phyloP scores from a whole-genome alignment of 2,329 filamentous ascomycete species.

The Fusarium pseudograminearum region DNA sequence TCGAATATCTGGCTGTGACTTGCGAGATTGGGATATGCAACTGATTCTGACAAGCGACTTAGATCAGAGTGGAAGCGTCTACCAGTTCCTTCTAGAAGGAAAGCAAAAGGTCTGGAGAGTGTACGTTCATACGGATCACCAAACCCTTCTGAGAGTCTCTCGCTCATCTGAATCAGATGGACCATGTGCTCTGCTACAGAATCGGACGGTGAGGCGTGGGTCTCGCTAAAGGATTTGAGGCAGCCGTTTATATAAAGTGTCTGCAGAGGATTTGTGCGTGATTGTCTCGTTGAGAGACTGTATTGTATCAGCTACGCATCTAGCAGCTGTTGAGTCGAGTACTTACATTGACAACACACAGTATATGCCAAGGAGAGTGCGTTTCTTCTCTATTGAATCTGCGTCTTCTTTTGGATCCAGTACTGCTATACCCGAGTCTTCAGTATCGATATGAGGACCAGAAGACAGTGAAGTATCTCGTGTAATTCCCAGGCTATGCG shows the following conservation, averaged over 20 bases:
- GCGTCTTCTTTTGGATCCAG: constrained; percentile 33
- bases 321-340: background rate
- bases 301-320: background rate
- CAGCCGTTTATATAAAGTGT: constrained; percentile 52
- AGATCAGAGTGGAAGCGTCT: constrained; percentile 51
- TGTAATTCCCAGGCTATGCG: constrained; percentile 56
- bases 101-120: constrained; percentile 48
- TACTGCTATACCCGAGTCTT: constrained; percentile 24
- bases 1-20: constrained; percentile 38
- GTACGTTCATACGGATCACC: constrained; percentile 49
- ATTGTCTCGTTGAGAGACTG: constrained; percentile 55
- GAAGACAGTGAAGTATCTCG: constrained; percentile 16
- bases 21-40: constrained; percentile 31
- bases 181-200: constrained; percentile 52
- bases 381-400: constrained; percentile 54
- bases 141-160: constrained; percentile 52
- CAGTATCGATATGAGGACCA: constrained; percentile 16
- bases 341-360: constrained; percentile 56
- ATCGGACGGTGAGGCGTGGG: constrained; percentile 48
- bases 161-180: constrained; percentile 53
- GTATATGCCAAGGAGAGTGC: constrained; percentile 55
- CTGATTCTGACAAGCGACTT: constrained; percentile 50
- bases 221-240: constrained; percentile 47
- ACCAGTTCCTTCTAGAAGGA: constrained; percentile 52
- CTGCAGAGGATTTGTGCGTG: constrained; percentile 51